These are phyloP conservation scores for Cyberlindnera suaveolens DNA, from an alignment of 805 yeast genomes.

Conservation along the genomic window DNA sequence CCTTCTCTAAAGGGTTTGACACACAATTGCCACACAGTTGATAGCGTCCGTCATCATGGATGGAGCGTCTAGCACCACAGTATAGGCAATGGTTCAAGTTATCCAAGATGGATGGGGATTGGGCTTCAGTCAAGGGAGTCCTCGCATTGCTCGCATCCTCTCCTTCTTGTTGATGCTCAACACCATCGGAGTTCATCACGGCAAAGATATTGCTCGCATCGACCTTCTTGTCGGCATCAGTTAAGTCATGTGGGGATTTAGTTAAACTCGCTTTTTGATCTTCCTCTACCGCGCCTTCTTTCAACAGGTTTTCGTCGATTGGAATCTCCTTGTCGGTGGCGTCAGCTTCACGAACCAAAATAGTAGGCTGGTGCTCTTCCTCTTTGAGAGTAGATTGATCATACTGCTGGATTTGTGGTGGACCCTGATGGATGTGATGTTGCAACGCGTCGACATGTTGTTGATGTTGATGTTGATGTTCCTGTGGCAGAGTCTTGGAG, in stretches of 20 bases:
- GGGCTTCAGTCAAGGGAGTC: neutral
- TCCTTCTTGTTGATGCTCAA: slow-evolving; percentile 1
- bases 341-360: slow-evolving; percentile 6
- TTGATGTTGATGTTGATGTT: slow-evolving; percentile 3
- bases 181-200: neutral
- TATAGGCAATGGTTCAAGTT: slow-evolving; percentile 14
- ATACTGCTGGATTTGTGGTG: slow-evolving; percentile 18
- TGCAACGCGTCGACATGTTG: slow-evolving; percentile 7
- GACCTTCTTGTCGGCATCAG: neutral
- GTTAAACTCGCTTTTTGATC: slow-evolving; percentile 13
- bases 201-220: slow-evolving; percentile 2
- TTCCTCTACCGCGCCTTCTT: slow-evolving; percentile 6
- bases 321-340: slow-evolving; percentile 16
- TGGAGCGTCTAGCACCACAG: slow-evolving; percentile 20
- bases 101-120: neutral
- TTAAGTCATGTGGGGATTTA: slow-evolving; percentile 9
- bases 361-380: slow-evolving; percentile 8
- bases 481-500: slow-evolving; percentile 7
- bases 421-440: slow-evolving; percentile 8
- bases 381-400: slow-evolving; percentile 10
- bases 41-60: slow-evolving; percentile 24
- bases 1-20: slow-evolving; percentile 18
- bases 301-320: slow-evolving; percentile 15
- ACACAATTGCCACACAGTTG: slow-evolving; percentile 23
- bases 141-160: neutral